Evolutionary conservation across 805 yeast species (phyloP), one percentile per base, ranked within the genome.

Genomic region (Ogataea angusta): DNA sequence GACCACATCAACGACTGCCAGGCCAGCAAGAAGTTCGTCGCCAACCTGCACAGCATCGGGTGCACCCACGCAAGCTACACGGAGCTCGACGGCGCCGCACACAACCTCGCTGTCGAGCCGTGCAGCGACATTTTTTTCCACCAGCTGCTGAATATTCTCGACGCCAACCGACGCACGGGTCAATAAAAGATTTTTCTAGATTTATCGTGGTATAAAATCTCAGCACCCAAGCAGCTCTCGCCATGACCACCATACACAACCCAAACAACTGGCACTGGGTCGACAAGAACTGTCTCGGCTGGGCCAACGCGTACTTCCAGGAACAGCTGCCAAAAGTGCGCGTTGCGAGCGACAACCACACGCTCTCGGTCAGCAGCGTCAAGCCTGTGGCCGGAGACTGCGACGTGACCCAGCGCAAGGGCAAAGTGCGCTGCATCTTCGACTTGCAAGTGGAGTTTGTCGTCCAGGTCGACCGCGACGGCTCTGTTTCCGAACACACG

Each of bases 181-280:
- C 32, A 28, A 27, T 29, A 23, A 42, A 43, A 45, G 53, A 49
- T 49, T 49, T 49, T 49, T 49, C 53, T 49, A 49, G 53, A 49
- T 18, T 34, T 14, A 12, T 29, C 26, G 18, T 15, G 27, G 15
- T 14, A n/a, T 30, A 15, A 9, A 30, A 12, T 35, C 13, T 25
- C 12, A 27, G 23, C 43, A 24, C 16, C 34, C 30, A 14, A 38
- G 17, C 27, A 24, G 26, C 31, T 16, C 23, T 19, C 38, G 15
- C 18, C 35, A 90, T 90, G 96, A 95, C 88, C 24, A 57, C 56
- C 29, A 89, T 91, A 28, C 85, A 89, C 68, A 91, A 91, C 72
- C 98, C 98, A 24, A 91, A 93, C 66, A 91, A 91, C 70, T 91
- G 99, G 99, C 99, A 91, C 73, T 91, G 99, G 99, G 95, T 91